Percentiles rank a stretch among this genome's conserved stretches.
Evolutionary conservation across 257 asterid species (phyloP).

Genomic region (Nicotiana obtusifolia): DNA sequence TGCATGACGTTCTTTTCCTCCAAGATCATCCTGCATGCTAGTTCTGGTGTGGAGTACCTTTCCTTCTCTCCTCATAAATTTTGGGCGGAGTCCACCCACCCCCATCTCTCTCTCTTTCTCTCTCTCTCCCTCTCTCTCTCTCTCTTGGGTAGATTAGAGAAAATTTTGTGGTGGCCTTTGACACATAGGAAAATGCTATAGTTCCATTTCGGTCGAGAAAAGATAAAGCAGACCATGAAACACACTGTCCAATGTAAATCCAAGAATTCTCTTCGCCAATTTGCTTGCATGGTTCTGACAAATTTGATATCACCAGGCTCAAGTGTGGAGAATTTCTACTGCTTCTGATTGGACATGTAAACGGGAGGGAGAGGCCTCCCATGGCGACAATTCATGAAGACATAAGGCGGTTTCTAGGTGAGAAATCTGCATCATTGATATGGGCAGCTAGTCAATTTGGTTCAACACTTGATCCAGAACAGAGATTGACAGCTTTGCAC

Average conservation of each 20-base stretch:
- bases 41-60: not conserved
- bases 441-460: conserved; percentile 97
- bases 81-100: not conserved
- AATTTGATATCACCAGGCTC: conserved; percentile 42
- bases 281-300: not conserved
- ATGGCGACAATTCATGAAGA: conserved; percentile 85
- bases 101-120: too few species aligned
- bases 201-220: not conserved
- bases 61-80: not conserved
- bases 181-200: not conserved
- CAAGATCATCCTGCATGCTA: not conserved
- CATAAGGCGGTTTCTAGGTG: conserved; percentile 69
- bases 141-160: not conserved
- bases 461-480: conserved; percentile 75
- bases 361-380: conserved; percentile 76
- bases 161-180: not conserved
- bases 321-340: conserved; percentile 89
- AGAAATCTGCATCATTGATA: conserved; percentile 82
- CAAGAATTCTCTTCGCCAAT: not conserved
- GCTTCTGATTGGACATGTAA: conserved; percentile 85
- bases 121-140: not conserved
- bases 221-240: not conserved
- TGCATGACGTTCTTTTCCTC: not conserved
- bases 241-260: not conserved
- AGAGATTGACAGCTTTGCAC: conserved; percentile 73